These are phyloP conservation scores for Mycocentrospora acerina DNA, from an alignment of 2,329 filamentous ascomycete species.

Conservation along the genomic window DNA sequence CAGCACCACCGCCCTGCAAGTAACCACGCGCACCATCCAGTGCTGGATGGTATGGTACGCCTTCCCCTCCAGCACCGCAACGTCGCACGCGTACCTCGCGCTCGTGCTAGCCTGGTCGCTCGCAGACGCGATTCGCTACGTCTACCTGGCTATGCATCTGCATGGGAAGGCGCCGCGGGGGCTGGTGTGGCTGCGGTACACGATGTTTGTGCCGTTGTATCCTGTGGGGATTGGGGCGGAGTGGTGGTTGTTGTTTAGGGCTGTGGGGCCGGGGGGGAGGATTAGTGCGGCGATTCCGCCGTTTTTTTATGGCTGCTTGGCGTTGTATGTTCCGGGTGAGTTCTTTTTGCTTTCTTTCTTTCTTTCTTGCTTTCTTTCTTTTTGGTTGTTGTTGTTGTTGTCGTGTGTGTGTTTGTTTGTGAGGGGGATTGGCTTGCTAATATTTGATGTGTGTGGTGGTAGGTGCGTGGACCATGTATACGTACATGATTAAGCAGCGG, in stretches of 20 bases:
- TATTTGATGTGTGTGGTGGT: not conserved
- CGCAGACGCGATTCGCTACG: conserved; percentile 23
- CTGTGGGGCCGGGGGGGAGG: conserved; percentile 11
- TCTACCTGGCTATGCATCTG: conserved; percentile 24
- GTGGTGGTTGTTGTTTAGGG: conserved; percentile 27
- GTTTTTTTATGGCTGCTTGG: conserved; percentile 23
- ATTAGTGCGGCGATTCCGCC: conserved; percentile 13
- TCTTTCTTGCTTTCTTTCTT: too few species aligned
- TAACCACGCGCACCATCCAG: conserved; percentile 28
- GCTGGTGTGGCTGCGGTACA: conserved; percentile 24
- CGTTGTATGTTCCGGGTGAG: conserved; percentile 27
- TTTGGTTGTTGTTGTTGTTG: too few species aligned
- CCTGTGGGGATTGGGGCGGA: conserved; percentile 28
- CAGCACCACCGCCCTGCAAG: conserved; percentile 23
- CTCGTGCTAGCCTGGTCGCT: conserved; percentile 25
- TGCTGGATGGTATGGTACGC: conserved; percentile 30
- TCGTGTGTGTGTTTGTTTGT: too few species aligned
- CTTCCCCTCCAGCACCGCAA: conserved; percentile 19
- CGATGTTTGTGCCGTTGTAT: conserved; percentile 29
- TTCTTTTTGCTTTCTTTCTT: not conserved
- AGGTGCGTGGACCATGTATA: conserved; percentile 31
- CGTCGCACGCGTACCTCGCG: conserved; percentile 17
- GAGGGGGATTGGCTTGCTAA: conserved; percentile 4
- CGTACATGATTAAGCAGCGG: conserved; percentile 31
- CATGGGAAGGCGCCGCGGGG: conserved; percentile 13